phyloP scores from a whole-genome alignment of 2,329 filamentous ascomycete genomes.

The Aureobasidium sp. region DNA sequence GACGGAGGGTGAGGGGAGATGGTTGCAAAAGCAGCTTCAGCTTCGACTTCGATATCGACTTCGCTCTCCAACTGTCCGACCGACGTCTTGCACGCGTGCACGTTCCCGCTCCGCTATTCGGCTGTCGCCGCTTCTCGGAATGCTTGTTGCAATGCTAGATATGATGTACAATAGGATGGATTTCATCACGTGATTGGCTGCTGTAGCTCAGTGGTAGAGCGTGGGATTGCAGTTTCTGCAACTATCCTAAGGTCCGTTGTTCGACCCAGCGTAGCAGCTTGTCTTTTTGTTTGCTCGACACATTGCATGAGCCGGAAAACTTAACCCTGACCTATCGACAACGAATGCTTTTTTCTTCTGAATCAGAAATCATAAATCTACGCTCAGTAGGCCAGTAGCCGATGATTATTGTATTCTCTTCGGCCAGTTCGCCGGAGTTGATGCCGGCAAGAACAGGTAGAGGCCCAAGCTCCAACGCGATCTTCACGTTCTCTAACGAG shows the following conservation, averaged over 20 bases:
- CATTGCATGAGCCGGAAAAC: background rate
- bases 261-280: conserved; percentile 12
- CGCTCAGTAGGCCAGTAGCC: too few relatives aligned
- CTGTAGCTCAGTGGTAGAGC: conserved; percentile 13
- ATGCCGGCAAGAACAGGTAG: background rate
- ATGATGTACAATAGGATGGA: too few relatives aligned
- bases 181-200: conserved; percentile 5
- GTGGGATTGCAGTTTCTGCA: conserved; percentile 11
- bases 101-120: background rate
- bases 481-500: background rate
- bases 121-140: background rate
- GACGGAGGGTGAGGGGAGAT: background rate
- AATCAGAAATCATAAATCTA: background rate
- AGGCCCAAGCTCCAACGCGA: background rate
- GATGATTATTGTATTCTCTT: too few relatives aligned
- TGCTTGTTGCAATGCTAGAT: too few relatives aligned
- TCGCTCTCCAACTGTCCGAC: background rate
- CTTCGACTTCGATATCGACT: background rate
- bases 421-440: background rate
- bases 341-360: background rate
- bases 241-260: conserved; percentile 12
- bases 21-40: conserved; percentile 1
- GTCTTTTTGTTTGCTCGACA: background rate
- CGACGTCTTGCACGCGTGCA: background rate
- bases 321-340: background rate